A percentile compares a stretch with the other conserved stretches of the same genome.
phyloP scores from a whole-genome alignment of 164 flowering plant genomes.

The Annona cherimola region DNA sequence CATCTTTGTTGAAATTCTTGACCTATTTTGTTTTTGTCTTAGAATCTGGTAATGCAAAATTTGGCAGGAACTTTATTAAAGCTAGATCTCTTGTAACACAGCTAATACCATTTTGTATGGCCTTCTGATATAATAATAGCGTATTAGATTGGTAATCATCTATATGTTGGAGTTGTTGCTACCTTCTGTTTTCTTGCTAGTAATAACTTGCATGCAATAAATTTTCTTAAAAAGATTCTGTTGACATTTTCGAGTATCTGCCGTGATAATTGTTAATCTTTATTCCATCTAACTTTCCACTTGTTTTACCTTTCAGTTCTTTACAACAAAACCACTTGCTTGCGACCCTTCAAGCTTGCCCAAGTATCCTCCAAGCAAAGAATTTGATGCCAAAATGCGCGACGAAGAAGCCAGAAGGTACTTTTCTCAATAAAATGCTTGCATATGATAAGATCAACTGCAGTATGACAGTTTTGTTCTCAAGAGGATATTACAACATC shows the following conservation, averaged over 20 bases:
- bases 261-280: background rate
- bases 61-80: too few species aligned
- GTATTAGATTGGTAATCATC: too few species aligned
- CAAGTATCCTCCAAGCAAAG: conserved; percentile 95
- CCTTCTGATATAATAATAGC: too few species aligned
- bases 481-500: background rate
- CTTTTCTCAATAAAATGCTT: background rate
- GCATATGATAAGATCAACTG: background rate
- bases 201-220: background rate
- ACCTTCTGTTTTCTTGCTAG: background rate
- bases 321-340: conserved; percentile 72
- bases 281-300: background rate
- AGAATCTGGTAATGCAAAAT: background rate
- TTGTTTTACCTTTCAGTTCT: conserved; percentile 50
- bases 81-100: too few species aligned
- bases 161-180: background rate
- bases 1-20: background rate
- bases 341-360: conserved; percentile 97
- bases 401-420: conserved; percentile 98
- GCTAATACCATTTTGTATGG: too few species aligned
- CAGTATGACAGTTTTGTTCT: too few species aligned
- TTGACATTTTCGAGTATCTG: background rate
- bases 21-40: background rate
- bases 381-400: conserved; percentile 82
- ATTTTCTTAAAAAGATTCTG: background rate